A percentile compares a stretch with the other conserved stretches of the same genome.
phyloP scores from a whole-genome alignment of 306 rosid species.

The Vicia faba region DNA sequence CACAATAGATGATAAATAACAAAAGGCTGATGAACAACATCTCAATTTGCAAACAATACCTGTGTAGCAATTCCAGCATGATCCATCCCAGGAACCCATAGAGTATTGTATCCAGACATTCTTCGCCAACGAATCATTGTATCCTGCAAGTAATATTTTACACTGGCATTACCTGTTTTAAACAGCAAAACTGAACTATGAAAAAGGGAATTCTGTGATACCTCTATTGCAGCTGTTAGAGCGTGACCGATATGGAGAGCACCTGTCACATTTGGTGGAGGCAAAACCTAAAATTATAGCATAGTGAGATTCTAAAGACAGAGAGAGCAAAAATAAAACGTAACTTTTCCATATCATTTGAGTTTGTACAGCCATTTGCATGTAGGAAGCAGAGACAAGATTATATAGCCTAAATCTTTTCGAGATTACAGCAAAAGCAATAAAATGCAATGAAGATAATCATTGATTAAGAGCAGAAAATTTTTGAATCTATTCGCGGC shows the following conservation, averaged over 20 bases:
- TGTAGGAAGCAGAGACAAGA: not conserved
- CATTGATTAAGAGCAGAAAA: not conserved
- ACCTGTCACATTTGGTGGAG: constrained; percentile 97
- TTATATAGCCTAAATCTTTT: constrained; percentile 5
- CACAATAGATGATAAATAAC: constrained; percentile 21
- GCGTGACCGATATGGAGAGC: constrained; percentile 98
- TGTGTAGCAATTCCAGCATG: constrained; percentile 99
- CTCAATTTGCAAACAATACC: constrained; percentile 47
- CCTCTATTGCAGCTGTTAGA: constrained; percentile 94
- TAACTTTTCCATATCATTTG: not conserved
- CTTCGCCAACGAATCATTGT: constrained; percentile 92
- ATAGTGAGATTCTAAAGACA: not conserved
- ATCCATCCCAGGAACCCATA: constrained; percentile 99
- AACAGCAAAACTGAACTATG: constrained; percentile 26
- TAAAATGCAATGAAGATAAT: constrained; percentile 2
- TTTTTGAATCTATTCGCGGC: constrained; percentile 21
- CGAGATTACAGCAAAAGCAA: constrained; percentile 25
- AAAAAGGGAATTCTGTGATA: constrained; percentile 31
- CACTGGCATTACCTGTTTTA: constrained; percentile 10
- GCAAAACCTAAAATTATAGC: constrained; percentile 67
- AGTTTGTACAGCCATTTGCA: constrained; percentile 16
- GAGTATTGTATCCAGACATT: constrained; percentile 87
- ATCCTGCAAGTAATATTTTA: constrained; percentile 60
- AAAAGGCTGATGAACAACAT: constrained; percentile 14
- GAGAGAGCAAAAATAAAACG: not conserved